phyloP scores from a whole-genome alignment of 139 green algal genomes.

The Chara braunii region DNA sequence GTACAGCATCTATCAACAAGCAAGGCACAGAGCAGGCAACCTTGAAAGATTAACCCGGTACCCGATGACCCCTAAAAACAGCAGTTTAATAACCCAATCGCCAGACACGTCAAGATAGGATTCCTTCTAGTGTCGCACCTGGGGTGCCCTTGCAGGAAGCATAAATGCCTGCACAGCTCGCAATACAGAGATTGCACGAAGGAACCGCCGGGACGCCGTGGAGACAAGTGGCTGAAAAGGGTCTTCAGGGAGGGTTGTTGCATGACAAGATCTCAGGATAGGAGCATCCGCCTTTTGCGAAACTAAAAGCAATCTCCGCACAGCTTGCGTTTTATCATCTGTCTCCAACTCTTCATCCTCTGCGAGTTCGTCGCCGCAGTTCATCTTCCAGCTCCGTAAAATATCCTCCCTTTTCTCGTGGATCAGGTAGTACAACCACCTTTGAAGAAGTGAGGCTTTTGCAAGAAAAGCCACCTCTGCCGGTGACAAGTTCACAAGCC shows the following conservation, averaged over 20 bases:
- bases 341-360: slow-evolving; percentile 4
- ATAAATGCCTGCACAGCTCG: not conserved
- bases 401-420: not conserved
- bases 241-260: not conserved
- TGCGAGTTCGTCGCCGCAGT: not conserved
- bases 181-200: slow-evolving; percentile 1
- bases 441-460: slow-evolving; percentile 12
- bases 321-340: not conserved
- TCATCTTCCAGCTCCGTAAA: not conserved
- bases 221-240: slow-evolving; percentile 3
- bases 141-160: not conserved
- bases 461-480: slow-evolving; percentile 27
- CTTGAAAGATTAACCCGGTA: too few relatives aligned
- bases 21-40: too few relatives aligned
- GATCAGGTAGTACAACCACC: slow-evolving; percentile 26
- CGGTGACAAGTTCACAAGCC: slow-evolving; percentile 24
- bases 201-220: not conserved
- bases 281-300: not conserved
- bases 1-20: too few relatives aligned
- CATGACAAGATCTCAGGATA: not conserved
- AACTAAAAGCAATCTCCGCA: slow-evolving; percentile 8
- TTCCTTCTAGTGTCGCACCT: not conserved
- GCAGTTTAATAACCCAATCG: too few relatives aligned
- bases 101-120: not conserved
- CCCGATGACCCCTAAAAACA: too few relatives aligned